Conservation (phyloP, 2,329 filamentous ascomycete species). For the Curvularia sp. region DNA sequence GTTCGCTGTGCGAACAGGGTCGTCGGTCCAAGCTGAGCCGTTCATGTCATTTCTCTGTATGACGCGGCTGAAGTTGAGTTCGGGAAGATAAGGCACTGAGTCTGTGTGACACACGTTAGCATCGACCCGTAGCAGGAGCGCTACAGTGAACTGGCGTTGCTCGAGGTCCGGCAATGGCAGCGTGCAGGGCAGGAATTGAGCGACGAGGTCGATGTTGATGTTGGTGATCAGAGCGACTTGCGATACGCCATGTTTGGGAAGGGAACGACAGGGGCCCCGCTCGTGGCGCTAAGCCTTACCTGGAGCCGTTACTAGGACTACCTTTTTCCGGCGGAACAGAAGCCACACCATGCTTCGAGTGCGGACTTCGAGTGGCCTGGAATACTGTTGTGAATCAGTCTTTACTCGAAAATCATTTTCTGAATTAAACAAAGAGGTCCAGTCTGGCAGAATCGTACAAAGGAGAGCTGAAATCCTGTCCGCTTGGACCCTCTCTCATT, state of each 20-base stretch:
- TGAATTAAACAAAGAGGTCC: not conserved
- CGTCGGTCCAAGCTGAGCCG: slow-evolving; percentile 27
- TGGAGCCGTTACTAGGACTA: slow-evolving; percentile 14
- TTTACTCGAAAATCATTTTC: not conserved
- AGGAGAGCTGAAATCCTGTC: not conserved
- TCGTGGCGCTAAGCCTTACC: slow-evolving; percentile 24
- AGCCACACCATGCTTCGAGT: slow-evolving; percentile 12
- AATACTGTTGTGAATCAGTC: slow-evolving; percentile 7
- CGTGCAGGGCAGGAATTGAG: slow-evolving; percentile 1
- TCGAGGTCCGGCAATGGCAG: slow-evolving; percentile 8
- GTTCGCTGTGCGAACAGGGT: slow-evolving; percentile 26
- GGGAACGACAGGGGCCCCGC: slow-evolving; percentile 15
- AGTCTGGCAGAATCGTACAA: not conserved
- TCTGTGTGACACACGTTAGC: slow-evolving; percentile 21
- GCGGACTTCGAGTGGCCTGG: not conserved
- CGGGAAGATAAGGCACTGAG: slow-evolving; percentile 32
- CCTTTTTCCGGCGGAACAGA: slow-evolving; percentile 18
- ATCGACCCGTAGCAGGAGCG: slow-evolving; percentile 23
- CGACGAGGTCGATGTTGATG: slow-evolving; percentile 30
- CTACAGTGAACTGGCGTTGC: slow-evolving; percentile 5
- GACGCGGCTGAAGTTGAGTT: slow-evolving; percentile 26
- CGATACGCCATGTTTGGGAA: slow-evolving; percentile 34
- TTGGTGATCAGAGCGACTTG: slow-evolving; percentile 18
- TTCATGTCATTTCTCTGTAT: slow-evolving; percentile 42
- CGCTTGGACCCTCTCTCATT: not conserved